Percentiles rank a stretch among this genome's conserved stretches.
phyloP scores from a whole-genome alignment of 305 asterid species.

The Fraxinus dipetala region DNA sequence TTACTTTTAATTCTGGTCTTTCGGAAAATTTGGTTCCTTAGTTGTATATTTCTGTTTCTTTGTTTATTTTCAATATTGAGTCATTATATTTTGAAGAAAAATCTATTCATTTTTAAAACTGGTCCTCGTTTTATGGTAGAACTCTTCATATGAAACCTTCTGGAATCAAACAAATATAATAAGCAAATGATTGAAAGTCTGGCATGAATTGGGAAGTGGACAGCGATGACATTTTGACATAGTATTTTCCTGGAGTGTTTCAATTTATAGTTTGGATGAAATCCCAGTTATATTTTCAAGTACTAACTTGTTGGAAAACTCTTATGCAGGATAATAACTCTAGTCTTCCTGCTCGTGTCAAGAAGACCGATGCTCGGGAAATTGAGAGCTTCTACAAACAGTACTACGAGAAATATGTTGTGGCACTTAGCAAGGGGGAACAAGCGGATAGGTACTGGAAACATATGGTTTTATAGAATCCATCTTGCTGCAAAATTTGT shows the following conservation, averaged over 20 bases:
- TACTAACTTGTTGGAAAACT: constrained; percentile 10
- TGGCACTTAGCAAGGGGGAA: constrained; percentile 92
- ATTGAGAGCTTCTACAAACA: constrained; percentile 97
- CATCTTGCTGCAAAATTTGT: constrained; percentile 3
- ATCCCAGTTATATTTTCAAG: neutral
- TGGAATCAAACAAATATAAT: neutral
- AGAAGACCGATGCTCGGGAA: constrained; percentile 98
- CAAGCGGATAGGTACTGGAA: constrained; percentile 79
- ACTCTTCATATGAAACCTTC: neutral
- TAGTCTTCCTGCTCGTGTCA: constrained; percentile 77
- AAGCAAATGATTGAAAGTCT: neutral
- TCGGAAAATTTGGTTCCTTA: neutral
- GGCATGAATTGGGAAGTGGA: neutral
- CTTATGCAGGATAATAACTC: constrained; percentile 78
- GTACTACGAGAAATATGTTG: constrained; percentile 88
- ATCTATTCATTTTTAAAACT: neutral
- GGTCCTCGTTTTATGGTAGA: neutral
- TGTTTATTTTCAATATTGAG: neutral
- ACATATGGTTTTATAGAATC: constrained; percentile 12
- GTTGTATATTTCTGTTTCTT: constrained; percentile 5
- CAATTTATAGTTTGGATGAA: neutral
- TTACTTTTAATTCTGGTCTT: neutral
- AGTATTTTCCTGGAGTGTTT: neutral
- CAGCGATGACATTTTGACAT: neutral
- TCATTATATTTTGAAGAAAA: neutral